phyloP scores from a whole-genome alignment of 1,139 yeast species.

The Zygoascus sp. region DNA sequence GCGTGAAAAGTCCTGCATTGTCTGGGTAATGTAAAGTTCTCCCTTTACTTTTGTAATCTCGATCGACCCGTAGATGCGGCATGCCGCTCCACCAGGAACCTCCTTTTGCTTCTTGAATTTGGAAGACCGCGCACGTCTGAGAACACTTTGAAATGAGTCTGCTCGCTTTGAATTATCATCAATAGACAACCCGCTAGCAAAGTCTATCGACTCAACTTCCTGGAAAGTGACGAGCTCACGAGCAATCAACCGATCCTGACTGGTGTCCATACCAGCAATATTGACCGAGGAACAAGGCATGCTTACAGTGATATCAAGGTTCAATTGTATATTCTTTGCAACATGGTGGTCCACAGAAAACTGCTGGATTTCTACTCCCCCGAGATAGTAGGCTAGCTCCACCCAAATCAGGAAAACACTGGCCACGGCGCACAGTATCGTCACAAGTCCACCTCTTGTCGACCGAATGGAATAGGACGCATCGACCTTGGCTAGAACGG shows the following conservation, averaged over 20 bases:
- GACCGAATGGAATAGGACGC: conserved; percentile 72
- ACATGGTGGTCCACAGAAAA: conserved; percentile 62
- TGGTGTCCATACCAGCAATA: conserved; percentile 71
- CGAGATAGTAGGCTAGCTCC: conserved; percentile 81
- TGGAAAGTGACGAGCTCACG: conserved; percentile 59
- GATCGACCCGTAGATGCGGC: conserved; percentile 82
- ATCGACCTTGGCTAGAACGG: conserved; percentile 63
- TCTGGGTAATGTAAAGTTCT: conserved; percentile 62
- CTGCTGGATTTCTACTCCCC: conserved; percentile 76
- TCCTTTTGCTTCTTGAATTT: conserved; percentile 45
- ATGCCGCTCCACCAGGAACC: conserved; percentile 58
- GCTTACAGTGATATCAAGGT: conserved; percentile 73
- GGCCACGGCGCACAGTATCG: conserved; percentile 56
- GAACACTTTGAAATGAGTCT: conserved; percentile 25
- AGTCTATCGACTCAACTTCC: conserved; percentile 10
- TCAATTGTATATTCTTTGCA: conserved; percentile 58
- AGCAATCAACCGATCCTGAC: conserved; percentile 75
- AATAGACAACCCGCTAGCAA: conserved; percentile 6
- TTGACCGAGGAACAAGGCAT: conserved; percentile 78
- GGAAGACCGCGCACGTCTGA: conserved; percentile 37
- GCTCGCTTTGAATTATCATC: conserved; percentile 14
- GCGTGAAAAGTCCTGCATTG: too few relatives aligned
- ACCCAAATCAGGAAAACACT: conserved; percentile 72
- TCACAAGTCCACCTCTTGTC: conserved; percentile 71
- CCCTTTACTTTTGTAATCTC: conserved; percentile 87